These are phyloP conservation scores for Cutaneotrichosporon sp. DNA, from an alignment of 1,284 basidiomycete genomes.

Conservation along the genomic window DNA sequence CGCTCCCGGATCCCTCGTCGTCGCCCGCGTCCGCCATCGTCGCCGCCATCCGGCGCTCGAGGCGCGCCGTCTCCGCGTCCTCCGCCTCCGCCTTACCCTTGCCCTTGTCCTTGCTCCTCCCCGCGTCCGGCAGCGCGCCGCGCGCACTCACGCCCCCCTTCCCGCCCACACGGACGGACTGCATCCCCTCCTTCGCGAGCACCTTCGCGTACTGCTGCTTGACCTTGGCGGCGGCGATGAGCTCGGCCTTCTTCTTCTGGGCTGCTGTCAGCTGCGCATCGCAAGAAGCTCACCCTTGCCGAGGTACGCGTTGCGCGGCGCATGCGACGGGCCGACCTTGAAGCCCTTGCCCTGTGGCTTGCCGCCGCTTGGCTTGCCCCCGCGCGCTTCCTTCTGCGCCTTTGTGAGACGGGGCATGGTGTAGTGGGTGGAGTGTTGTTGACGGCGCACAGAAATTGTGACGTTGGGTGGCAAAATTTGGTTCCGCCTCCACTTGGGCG, in stretches of 20 bases:
- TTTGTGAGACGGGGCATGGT: constrained; percentile 46
- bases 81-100: constrained; percentile 13
- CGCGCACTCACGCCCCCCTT: constrained; percentile 18
- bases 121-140: neutral
- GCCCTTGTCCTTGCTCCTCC: neutral
- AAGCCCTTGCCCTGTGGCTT: constrained; percentile 47
- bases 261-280: no score
- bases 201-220: constrained; percentile 58
- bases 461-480: constrained; percentile 1
- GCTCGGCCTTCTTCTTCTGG: no score
- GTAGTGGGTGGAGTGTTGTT: no score
- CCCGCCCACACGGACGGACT: constrained; percentile 38
- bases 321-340: constrained; percentile 49
- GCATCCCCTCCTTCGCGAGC: constrained; percentile 54
- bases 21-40: neutral
- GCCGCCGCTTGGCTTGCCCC: constrained; percentile 5
- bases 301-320: constrained; percentile 52
- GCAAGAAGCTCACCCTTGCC: constrained; percentile 56
- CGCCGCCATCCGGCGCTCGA: constrained; percentile 2
- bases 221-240: constrained; percentile 58
- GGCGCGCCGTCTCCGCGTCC: neutral
- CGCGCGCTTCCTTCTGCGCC: constrained; percentile 38
- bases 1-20: constrained; percentile 8
- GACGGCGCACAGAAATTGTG: no score
- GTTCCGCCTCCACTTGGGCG: neutral